A percentile compares a stretch with the other conserved stretches of the same genome.
Conservation (phyloP, 768 basidiomycete genomes). For the Hypholoma fasciculare region DNA sequence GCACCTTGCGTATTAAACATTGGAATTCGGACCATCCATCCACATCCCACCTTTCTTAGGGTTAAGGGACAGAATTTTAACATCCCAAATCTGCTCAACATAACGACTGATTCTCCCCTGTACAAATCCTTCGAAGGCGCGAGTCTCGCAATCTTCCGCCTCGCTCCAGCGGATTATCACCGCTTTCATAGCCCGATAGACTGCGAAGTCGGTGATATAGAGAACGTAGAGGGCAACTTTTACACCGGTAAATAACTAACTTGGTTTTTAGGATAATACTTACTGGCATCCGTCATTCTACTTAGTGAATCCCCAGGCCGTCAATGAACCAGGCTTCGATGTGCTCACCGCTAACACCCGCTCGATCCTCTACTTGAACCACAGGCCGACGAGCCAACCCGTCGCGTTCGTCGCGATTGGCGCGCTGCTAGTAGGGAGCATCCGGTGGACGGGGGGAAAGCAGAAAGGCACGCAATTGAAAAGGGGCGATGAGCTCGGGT, state of each 20-base stretch:
- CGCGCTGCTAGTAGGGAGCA: conserved; percentile 79
- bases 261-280: background rate
- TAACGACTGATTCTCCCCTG: conserved; percentile 40
- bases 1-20: conserved; percentile 4
- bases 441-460: conserved; percentile 60
- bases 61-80: conserved; percentile 74
- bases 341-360: conserved; percentile 68
- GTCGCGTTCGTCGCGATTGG: conserved; percentile 77
- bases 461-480: conserved; percentile 43
- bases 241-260: conserved; percentile 48
- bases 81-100: conserved; percentile 57
- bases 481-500: conserved; percentile 67
- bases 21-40: too few species aligned
- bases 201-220: conserved; percentile 45
- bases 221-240: conserved; percentile 54
- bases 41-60: conserved; percentile 26
- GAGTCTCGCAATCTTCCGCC: conserved; percentile 67
- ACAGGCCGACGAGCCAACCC: conserved; percentile 40
- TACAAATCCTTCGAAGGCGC: conserved; percentile 41
- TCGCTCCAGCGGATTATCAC: conserved; percentile 83
- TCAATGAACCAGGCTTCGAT: conserved; percentile 65
- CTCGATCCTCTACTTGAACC: conserved; percentile 53
- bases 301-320: conserved; percentile 74
- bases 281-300: background rate
- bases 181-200: conserved; percentile 76